A percentile compares a stretch with the other conserved stretches of the same genome.
These are phyloP conservation scores for Acanthamoeba divionensis DNA, from an alignment of 208 protist genomes.

Conservation along the genomic window DNA sequence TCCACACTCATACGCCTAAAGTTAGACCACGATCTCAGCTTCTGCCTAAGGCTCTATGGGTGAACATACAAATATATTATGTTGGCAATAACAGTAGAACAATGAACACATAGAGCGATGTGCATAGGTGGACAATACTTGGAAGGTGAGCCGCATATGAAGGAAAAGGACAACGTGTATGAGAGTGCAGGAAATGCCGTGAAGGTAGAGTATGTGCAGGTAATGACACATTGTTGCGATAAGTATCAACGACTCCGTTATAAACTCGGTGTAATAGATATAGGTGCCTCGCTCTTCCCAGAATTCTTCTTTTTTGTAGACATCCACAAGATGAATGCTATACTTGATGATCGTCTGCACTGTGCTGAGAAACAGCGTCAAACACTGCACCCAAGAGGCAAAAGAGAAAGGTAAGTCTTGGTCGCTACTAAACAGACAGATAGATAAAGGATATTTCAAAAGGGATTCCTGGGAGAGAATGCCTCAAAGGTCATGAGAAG, in stretches of 20 bases:
- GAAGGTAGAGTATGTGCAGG: slow-evolving; percentile 46
- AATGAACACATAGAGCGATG: not conserved
- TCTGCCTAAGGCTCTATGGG: not conserved
- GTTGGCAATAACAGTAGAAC: not conserved
- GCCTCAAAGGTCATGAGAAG: slow-evolving; percentile 53
- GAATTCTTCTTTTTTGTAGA: not conserved
- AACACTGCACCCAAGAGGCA: not conserved
- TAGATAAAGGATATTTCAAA: not conserved
- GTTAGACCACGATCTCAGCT: not conserved
- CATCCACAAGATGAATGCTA: not conserved
- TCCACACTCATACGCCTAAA: not conserved
- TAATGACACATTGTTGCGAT: slow-evolving; percentile 23
- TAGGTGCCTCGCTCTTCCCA: slow-evolving; percentile 23
- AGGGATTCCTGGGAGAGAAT: not conserved
- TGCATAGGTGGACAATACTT: not conserved
- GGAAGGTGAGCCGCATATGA: slow-evolving; percentile 9
- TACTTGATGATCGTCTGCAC: slow-evolving; percentile 41
- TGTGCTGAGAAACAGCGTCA: slow-evolving; percentile 37
- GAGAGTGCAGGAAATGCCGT: slow-evolving; percentile 13
- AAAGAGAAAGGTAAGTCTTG: not conserved
- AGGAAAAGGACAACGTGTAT: slow-evolving; percentile 48
- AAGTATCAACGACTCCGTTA: slow-evolving; percentile 37
- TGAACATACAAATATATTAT: not conserved
- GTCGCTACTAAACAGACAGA: not conserved
- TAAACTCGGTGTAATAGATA: slow-evolving; percentile 40